Conservation (phyloP, 257 asterid species). For the Gardenia jasminoides region DNA sequence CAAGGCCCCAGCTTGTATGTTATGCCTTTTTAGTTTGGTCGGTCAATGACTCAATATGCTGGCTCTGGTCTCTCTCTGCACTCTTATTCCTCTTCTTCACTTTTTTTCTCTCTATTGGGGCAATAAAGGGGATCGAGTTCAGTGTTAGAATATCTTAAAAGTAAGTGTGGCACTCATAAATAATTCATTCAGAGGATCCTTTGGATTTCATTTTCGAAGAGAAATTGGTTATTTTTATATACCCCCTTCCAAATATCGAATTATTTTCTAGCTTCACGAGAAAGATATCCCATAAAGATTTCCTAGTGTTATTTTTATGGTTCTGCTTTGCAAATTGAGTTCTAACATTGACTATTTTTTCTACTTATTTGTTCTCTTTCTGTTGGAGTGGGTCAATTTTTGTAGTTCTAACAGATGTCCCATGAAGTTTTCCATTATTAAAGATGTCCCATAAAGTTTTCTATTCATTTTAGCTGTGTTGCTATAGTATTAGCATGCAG, state of each 20-base stretch:
- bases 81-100: neutral
- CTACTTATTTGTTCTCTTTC: neutral
- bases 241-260: too few species aligned
- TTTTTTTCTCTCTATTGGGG: constrained; percentile 7
- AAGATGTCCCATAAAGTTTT: too few species aligned
- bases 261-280: neutral
- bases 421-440: too few species aligned
- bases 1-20: constrained; percentile 3
- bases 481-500: constrained; percentile 21
- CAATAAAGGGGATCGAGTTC: neutral
- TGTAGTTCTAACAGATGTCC: too few species aligned
- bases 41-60: constrained; percentile 19
- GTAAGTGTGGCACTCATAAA: neutral
- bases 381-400: too few species aligned
- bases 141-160: neutral
- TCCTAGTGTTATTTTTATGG: neutral
- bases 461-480: too few species aligned
- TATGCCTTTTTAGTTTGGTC: constrained; percentile 20
- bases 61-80: constrained; percentile 17
- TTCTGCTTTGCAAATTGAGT: neutral
- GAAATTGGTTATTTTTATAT: neutral
- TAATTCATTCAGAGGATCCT: neutral
- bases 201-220: neutral
- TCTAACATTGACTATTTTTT: neutral
- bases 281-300: neutral